Conservation (phyloP, 2,329 filamentous ascomycete species). For the Tympanopsis confertula region DNA sequence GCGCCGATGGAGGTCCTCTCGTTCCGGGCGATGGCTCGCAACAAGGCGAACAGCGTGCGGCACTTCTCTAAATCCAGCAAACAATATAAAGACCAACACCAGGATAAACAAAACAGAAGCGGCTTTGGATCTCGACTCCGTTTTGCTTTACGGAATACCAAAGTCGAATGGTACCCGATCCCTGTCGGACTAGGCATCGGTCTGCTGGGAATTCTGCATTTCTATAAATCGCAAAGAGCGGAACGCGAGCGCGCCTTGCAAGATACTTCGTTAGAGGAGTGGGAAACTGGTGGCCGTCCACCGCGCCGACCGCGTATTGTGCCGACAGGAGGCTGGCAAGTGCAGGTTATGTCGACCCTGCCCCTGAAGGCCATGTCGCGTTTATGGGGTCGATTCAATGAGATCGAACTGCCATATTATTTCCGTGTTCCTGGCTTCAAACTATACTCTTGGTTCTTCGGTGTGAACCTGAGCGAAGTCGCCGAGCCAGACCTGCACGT, state of each 20-base stretch:
- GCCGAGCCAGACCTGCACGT: conserved; percentile 55
- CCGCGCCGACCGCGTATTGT: conserved; percentile 45
- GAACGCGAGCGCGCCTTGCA: conserved; percentile 25
- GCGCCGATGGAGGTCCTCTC: conserved; percentile 17
- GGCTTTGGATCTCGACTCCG: conserved; percentile 42
- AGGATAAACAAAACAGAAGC: conserved; percentile 8
- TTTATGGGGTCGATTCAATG: conserved; percentile 64
- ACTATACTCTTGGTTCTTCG: conserved; percentile 63
- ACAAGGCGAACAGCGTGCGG: conserved; percentile 17
- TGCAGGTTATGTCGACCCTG: conserved; percentile 64
- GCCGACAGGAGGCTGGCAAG: conserved; percentile 60
- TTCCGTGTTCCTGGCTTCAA: conserved; percentile 63
- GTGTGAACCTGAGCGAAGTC: conserved; percentile 56
- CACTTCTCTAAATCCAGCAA: conserved; percentile 1
- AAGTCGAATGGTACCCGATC: conserved; percentile 62
- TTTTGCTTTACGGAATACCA: conserved; percentile 48
- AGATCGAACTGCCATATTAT: conserved; percentile 59
- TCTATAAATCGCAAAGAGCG: conserved; percentile 34
- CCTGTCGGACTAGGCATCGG: conserved; percentile 57
- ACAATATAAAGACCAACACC: not conserved
- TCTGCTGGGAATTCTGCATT: conserved; percentile 53
- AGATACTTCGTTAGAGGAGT: conserved; percentile 15
- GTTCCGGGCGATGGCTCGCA: conserved; percentile 16
- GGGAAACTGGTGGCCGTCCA: conserved; percentile 26
- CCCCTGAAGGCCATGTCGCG: conserved; percentile 63